phyloP scores from a whole-genome alignment of 176 grass and related monocot genomes.

The Rhipidocladum racemiflorum region DNA sequence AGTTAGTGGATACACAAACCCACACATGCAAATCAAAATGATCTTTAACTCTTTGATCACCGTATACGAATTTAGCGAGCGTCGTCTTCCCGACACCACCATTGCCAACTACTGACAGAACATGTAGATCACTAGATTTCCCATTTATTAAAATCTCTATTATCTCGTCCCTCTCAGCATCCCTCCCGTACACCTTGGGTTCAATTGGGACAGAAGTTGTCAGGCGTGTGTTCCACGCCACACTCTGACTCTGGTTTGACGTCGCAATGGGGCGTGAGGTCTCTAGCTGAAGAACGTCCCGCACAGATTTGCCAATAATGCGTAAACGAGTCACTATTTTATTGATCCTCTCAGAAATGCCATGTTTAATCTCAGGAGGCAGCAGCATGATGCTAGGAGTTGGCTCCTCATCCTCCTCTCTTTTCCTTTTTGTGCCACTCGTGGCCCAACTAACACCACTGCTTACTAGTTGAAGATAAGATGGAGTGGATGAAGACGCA shows the following conservation, averaged over 20 bases:
- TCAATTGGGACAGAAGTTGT: conserved; percentile 33
- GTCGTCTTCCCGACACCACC: conserved; percentile 30
- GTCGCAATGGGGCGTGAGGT: background rate
- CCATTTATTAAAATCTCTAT: conserved; percentile 14
- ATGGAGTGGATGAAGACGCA: background rate
- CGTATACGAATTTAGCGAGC: conserved; percentile 24
- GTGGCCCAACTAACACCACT: background rate
- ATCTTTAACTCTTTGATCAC: conserved; percentile 2
- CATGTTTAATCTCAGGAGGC: background rate
- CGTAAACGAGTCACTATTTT: conserved; percentile 6
- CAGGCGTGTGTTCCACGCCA: background rate
- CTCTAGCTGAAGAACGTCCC: background rate
- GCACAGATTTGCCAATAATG: background rate
- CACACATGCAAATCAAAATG: conserved; percentile 40
- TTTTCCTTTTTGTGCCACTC: background rate
- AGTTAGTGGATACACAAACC: conserved; percentile 30
- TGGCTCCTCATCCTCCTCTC: background rate
- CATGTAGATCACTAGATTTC: background rate
- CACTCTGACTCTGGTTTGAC: background rate
- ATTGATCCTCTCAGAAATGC: conserved; percentile 28
- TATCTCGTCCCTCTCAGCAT: conserved; percentile 32
- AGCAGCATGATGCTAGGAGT: background rate
- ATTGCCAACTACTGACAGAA: conserved; percentile 10
- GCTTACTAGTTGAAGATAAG: background rate
- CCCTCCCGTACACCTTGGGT: conserved; percentile 28